Base-by-base conservation (phyloP, 2,329 filamentous ascomycete genomes). In the Hypocrella siamensis region DNA sequence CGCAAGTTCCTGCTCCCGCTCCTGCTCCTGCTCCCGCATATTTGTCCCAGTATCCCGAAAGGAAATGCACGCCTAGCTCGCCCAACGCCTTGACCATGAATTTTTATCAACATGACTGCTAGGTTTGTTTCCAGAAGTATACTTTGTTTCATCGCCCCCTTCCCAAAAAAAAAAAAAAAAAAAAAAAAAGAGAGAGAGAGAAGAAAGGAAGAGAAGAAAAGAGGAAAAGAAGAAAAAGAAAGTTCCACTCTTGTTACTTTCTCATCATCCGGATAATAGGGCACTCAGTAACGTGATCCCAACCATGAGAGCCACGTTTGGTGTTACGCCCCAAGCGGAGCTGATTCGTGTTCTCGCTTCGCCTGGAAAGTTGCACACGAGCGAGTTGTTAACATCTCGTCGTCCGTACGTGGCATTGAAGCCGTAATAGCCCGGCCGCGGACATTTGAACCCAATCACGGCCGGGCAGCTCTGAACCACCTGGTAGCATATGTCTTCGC, bases 391-490 rank as follows among this genome's bases (percentile, higher is more conserved):
- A 8, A 32, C 31, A 15, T 42, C 37, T 16, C 52, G 46, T 29
- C 18, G 35, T 3, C 46, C 56, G 30, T 60, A 60, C 31, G 54
- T 58, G 18, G 44, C 41, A 7, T 48, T 40, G 33, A 57, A 60
- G 30, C 46, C 49, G 7, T 40, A 34, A 24, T 51, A 46, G 15
- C 43, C 39, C 3, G 49, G 45, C 21, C 45, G 47, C 5, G 90
- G 88, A 55, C 90, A 98, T 1, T 51, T 57, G 45, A 98, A 94
- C 1, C 66, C 63, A 43, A 98, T 59, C 1, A 65, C 56, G 0
- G 84, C 67, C 0, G 90, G 88, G 54, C 90, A 98, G 47, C 71
- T 83, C 54, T 79, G 75, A 9, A 93, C 81, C 2, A 98, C 65
- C 33, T 78, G 72, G 49, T 85, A 90, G 58, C 90, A 98, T 31